Base-by-base conservation (phyloP, 1,139 yeast genomes). In the Ogataea hybrid region DNA sequence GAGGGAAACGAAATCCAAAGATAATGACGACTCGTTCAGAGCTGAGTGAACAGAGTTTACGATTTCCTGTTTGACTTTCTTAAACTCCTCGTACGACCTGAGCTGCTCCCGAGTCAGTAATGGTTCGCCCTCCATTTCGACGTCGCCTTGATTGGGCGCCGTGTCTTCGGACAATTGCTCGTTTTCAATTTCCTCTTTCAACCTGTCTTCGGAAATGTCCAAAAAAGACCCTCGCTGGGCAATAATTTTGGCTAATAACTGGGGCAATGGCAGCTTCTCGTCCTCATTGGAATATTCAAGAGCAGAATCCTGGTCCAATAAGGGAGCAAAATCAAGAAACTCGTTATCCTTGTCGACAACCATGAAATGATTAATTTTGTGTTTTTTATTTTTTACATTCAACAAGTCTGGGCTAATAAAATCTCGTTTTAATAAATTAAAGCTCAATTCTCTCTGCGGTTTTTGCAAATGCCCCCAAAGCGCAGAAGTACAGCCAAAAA, bases 1-100 rank as follows among this genome's bases (percentile, higher is more conserved):
- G 46, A 92, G 69, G 2, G 96, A 87, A 2, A 90, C 84, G 53
- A 90, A 86, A 58, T 92, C 98, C 45, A 90, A 68, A 1, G 96
- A 82, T 32, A 92, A 66, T 0, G 96, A 89, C 0, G 95, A 81
- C 59, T 92, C 97, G 59, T 92, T 92, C 54, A 86, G 70, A 0
- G 98, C 96, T 3, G 76, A 64, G 45, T 71, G 77, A 25, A 89
- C 71, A 38, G 75, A 69, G 22, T 70, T 70, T 17, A 81, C 58
- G 42, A 87, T 70, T 47, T 81, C 81, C 14, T 68, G 61, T 47
- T 85, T 79, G 21, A 79, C 71, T 41, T 71, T 71, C 39, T 71
- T 71, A 53, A 84, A 83, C 16, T 69, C 66, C 38, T 77, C 84
- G 29, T 64, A 67, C 2, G 71, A 59, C 16, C 62, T 54, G 22